Evolutionary conservation across 441 rosid species (phyloP), one percentile per base, ranked within the genome.

Genomic region (Omphalea diandra): DNA sequence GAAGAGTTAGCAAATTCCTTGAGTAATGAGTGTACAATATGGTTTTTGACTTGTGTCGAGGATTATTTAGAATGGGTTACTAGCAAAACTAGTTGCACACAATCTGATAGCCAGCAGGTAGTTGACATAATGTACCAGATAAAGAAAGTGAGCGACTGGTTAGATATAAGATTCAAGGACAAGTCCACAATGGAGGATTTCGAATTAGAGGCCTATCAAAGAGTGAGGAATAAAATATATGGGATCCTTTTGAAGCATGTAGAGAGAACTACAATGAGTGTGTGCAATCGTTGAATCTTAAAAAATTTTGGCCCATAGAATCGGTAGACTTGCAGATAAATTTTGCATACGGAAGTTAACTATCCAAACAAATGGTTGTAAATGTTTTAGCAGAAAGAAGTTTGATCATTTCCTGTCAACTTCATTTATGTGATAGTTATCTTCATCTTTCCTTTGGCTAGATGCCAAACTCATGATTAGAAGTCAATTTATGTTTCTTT

Each of bases 121-220:
- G 81, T 80, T n/a, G 88, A 80, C 41, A 80, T 74, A 27, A 84
- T 93, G 97, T 77, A 47, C 59, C 86, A 69, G 77, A 79, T 88
- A 31, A 93, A 89, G 81, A 78, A 81, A 75, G 82, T 90, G 70
- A 89, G 83, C 70, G 93, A 87, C 52, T 89, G 89, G 92, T 63
- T 93, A 56, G 97, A 89, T 52, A 36, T 64, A 46, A 77, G 76
- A 26, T 67, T 74, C 33, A 65, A 68, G 41, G 71, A 73, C 22
- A 11, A 73, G 15, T 77, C 56, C 14, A 61, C 15, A 9, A 20
- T 77, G 68, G 66, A 82, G 44, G 80, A 79, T 47, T 71, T 78
- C 18, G 88, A 85, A 66, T 57, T 75, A 24, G 83, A 83, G 72
- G 77, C 84, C 55, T 87, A 80, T 75, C 62, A 79, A 43, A 81